Percentiles rank a stretch among this genome's conserved stretches.
These are phyloP conservation scores for Agrocybe praecox DNA, from an alignment of 768 basidiomycete genomes.

Conservation along the genomic window DNA sequence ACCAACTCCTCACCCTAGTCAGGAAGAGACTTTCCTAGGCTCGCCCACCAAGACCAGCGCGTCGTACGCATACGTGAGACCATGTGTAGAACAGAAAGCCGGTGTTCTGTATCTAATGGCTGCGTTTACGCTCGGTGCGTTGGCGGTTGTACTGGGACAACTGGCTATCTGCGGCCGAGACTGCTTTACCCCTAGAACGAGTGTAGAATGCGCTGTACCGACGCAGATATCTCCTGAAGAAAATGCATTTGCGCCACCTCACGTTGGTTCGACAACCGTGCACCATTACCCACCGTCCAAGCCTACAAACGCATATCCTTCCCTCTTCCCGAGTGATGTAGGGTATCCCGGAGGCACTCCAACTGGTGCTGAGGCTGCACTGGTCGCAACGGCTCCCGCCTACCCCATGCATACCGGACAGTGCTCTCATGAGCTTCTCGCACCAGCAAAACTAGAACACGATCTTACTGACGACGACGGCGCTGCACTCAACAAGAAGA, in stretches of 20 bases:
- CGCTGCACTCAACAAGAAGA: slow-evolving; percentile 23
- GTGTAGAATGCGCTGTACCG: slow-evolving; percentile 5
- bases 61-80: slow-evolving; percentile 9
- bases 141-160: slow-evolving; percentile 53
- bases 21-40: slow-evolving; percentile 6
- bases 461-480: slow-evolving; percentile 11
- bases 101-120: slow-evolving; percentile 38
- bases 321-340: slow-evolving; percentile 75
- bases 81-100: slow-evolving; percentile 29
- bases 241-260: slow-evolving; percentile 55
- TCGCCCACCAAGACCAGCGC: slow-evolving; percentile 14
- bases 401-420: slow-evolving; percentile 75
- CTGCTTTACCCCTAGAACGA: slow-evolving; percentile 31
- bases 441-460: slow-evolving; percentile 39
- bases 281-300: slow-evolving; percentile 73
- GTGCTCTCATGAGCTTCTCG: slow-evolving; percentile 59
- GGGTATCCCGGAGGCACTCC: slow-evolving; percentile 80
- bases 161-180: slow-evolving; percentile 44
- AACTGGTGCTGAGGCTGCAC: slow-evolving; percentile 75
- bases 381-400: slow-evolving; percentile 74
- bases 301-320: slow-evolving; percentile 73
- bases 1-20: slow-evolving; percentile 17
- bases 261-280: slow-evolving; percentile 71
- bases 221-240: background rate
- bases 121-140: slow-evolving; percentile 57